These are phyloP conservation scores for Arabis alpina DNA, from an alignment of 345 rosid genomes.

Conservation along the genomic window DNA sequence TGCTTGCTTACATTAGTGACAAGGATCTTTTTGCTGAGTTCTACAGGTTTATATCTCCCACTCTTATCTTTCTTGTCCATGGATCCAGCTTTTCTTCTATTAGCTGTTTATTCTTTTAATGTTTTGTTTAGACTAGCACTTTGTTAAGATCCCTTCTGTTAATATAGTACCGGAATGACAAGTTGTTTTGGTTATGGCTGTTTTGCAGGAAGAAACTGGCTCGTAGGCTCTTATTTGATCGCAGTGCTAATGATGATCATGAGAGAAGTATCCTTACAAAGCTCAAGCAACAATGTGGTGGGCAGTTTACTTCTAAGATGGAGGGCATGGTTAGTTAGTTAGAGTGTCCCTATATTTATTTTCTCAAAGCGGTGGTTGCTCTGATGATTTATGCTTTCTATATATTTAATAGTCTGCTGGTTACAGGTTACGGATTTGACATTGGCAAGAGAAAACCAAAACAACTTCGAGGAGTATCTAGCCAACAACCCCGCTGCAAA, in stretches of 20 bases:
- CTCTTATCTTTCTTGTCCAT: neutral
- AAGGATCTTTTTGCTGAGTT: slow-evolving; percentile 90
- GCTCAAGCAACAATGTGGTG: slow-evolving; percentile 69
- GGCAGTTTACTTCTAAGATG: slow-evolving; percentile 73
- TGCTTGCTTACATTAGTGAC: slow-evolving; percentile 82
- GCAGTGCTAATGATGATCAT: slow-evolving; percentile 73
- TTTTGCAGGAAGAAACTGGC: slow-evolving; percentile 64
- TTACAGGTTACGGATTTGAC: slow-evolving; percentile 83
- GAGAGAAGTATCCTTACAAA: slow-evolving; percentile 80
- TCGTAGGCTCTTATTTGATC: slow-evolving; percentile 69
- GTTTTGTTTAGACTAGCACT: slow-evolving; percentile 2
- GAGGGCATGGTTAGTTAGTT: slow-evolving; percentile 81
- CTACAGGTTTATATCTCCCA: slow-evolving; percentile 54
- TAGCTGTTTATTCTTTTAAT: slow-evolving; percentile 1
- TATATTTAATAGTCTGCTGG: slow-evolving; percentile 14
- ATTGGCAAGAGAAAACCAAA: slow-evolving; percentile 83
- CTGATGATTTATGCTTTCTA: neutral
- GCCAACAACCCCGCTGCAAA: slow-evolving; percentile 51
- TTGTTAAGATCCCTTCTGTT: slow-evolving; percentile 6
- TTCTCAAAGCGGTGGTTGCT: neutral
- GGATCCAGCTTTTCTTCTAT: neutral
- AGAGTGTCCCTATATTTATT: slow-evolving; percentile 1
- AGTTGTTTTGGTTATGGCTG: slow-evolving; percentile 16
- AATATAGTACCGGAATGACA: neutral
- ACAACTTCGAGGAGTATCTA: slow-evolving; percentile 73